Evolutionary conservation across 371 early-diverging fungal genomes (phyloP).

Genomic region (Mucor lusitanicus): DNA sequence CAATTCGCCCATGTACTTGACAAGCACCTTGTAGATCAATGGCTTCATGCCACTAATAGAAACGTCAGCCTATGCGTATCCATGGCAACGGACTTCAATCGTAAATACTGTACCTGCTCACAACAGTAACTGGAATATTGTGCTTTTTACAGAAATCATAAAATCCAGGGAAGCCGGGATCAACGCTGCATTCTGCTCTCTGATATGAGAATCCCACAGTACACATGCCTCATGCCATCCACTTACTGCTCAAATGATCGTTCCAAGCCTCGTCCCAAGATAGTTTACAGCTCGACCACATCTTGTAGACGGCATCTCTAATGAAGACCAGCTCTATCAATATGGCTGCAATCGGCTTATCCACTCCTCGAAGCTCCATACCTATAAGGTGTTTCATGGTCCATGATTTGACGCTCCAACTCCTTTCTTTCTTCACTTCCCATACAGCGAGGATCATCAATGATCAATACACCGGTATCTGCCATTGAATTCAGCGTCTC

Average conservation of each 20-base stretch:
- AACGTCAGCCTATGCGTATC: neutral
- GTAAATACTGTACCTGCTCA: conserved; percentile 40
- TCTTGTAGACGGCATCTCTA: conserved; percentile 43
- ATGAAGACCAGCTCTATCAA: neutral
- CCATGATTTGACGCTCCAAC: conserved; percentile 39
- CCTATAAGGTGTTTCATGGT: conserved; percentile 40
- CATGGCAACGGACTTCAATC: neutral
- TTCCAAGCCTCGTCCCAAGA: conserved; percentile 60
- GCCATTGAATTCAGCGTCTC: neutral
- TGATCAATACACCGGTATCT: conserved; percentile 46
- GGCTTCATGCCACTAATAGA: conserved; percentile 48
- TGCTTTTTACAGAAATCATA: conserved; percentile 44
- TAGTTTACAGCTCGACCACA: conserved; percentile 59
- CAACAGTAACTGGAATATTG: conserved; percentile 50
- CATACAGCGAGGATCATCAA: conserved; percentile 44
- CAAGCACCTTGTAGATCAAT: conserved; percentile 47
- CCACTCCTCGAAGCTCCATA: neutral
- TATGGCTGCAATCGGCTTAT: too few species aligned
- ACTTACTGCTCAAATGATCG: conserved; percentile 49
- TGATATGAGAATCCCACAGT: neutral
- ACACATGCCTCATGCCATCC: neutral
- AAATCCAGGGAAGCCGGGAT: conserved; percentile 55
- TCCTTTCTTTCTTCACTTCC: conserved; percentile 39
- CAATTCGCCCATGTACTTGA: conserved; percentile 40
- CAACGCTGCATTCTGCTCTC: conserved; percentile 36